phyloP scores from a whole-genome alignment of 1,284 basidiomycete genomes.

The Apiotrichum gamsii region DNA sequence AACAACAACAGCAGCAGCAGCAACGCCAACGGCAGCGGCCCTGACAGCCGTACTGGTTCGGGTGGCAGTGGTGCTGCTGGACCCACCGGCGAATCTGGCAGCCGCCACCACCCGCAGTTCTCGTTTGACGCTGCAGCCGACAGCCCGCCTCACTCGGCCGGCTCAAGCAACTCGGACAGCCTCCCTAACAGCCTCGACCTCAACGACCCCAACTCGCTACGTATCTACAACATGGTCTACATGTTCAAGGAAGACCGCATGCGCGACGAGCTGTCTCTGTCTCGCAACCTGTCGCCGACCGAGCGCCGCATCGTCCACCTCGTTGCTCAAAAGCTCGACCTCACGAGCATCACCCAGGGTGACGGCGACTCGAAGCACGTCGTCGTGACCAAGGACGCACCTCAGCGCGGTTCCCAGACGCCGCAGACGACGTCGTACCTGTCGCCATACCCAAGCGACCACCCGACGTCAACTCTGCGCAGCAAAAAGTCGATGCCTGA shows the following conservation, averaged over 20 bases:
- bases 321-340: slow-evolving; percentile 89
- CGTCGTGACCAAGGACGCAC: slow-evolving; percentile 62
- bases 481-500: slow-evolving; percentile 92
- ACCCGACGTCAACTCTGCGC: slow-evolving; percentile 61
- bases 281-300: slow-evolving; percentile 71
- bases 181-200: slow-evolving; percentile 72
- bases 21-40: slow-evolving; percentile 40
- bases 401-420: slow-evolving; percentile 49
- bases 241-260: slow-evolving; percentile 97
- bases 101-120: slow-evolving; percentile 51
- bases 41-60: no score
- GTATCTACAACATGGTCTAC: slow-evolving; percentile 93
- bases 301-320: slow-evolving; percentile 91
- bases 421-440: slow-evolving; percentile 56
- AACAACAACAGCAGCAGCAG: slow-evolving; percentile 47
- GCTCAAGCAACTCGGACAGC: slow-evolving; percentile 40
- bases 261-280: slow-evolving; percentile 95
- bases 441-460: slow-evolving; percentile 46
- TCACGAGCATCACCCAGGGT: slow-evolving; percentile 89
- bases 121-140: slow-evolving; percentile 22
- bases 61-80: no score
- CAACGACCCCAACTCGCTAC: slow-evolving; percentile 89
- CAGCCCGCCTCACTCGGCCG: slow-evolving; percentile 58
- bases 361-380: slow-evolving; percentile 89
- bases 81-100: no score